These are phyloP conservation scores for Neolentinus lepideus DNA, from an alignment of 1,284 basidiomycete genomes.

Conservation along the genomic window DNA sequence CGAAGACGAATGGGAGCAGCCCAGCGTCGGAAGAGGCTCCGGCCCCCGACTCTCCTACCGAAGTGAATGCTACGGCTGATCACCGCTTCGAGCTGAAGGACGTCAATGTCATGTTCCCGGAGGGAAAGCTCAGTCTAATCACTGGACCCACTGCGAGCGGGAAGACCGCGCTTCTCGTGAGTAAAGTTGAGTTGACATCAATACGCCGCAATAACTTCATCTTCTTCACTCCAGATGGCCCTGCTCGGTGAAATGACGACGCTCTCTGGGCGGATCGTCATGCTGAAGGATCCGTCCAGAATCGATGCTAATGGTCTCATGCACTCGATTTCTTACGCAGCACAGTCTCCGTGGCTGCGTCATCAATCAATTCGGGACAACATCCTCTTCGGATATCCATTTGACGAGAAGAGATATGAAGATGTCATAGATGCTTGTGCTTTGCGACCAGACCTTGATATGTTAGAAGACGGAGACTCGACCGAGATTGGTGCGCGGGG, in stretches of 20 bases:
- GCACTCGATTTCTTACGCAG: slow-evolving; percentile 76
- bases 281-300: slow-evolving; percentile 55
- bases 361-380: slow-evolving; percentile 65
- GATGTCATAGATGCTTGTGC: slow-evolving; percentile 67
- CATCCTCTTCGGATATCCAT: slow-evolving; percentile 63
- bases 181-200: slow-evolving; percentile 14
- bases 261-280: slow-evolving; percentile 41
- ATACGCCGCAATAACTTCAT: background rate
- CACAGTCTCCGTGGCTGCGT: slow-evolving; percentile 83
- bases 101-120: slow-evolving; percentile 62
- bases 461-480: slow-evolving; percentile 35
- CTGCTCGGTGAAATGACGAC: slow-evolving; percentile 61
- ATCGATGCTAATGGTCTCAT: slow-evolving; percentile 59
- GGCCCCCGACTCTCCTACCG: slow-evolving; percentile 11
- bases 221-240: slow-evolving; percentile 41
- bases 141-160: slow-evolving; percentile 76
- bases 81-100: slow-evolving; percentile 59
- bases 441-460: slow-evolving; percentile 52
- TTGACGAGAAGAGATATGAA: slow-evolving; percentile 58
- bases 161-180: slow-evolving; percentile 70
- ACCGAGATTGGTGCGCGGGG: slow-evolving; percentile 34
- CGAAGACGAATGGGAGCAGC: background rate
- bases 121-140: slow-evolving; percentile 56
- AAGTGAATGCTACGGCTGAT: slow-evolving; percentile 22
- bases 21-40: slow-evolving; percentile 4